These are phyloP conservation scores for Betula pendula DNA, from an alignment of 306 rosid genomes.

Conservation along the genomic window DNA sequence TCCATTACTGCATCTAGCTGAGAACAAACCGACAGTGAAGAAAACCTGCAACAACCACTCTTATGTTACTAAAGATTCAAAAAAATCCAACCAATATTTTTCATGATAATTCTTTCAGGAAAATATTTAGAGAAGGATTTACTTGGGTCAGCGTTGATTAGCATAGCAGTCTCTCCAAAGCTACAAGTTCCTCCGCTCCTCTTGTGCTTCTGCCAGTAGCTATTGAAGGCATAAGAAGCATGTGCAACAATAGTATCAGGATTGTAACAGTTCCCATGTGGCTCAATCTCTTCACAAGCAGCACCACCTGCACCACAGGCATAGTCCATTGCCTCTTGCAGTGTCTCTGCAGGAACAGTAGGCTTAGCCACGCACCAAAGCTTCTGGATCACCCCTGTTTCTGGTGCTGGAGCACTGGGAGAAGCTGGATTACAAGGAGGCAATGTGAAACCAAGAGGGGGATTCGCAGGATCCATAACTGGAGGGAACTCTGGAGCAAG, in stretches of 20 bases:
- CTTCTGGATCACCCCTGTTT: slow-evolving; percentile 40
- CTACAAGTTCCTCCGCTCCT: slow-evolving; percentile 79
- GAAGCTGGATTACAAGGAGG: slow-evolving; percentile 73
- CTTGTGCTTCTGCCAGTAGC: slow-evolving; percentile 96
- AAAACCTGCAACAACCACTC: slow-evolving; percentile 63
- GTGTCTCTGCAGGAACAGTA: slow-evolving; percentile 65
- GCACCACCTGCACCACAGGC: slow-evolving; percentile 95
- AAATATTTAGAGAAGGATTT: slow-evolving; percentile 17
- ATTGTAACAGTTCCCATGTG: slow-evolving; percentile 61
- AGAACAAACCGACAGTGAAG: slow-evolving; percentile 72
- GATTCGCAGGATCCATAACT: slow-evolving; percentile 48
- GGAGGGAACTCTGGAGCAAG: slow-evolving; percentile 54
- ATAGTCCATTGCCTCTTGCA: slow-evolving; percentile 77
- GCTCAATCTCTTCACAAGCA: slow-evolving; percentile 64
- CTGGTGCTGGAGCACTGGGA: slow-evolving; percentile 53
- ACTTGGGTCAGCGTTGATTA: slow-evolving; percentile 87
- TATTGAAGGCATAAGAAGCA: slow-evolving; percentile 89
- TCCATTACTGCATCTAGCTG: slow-evolving; percentile 34
- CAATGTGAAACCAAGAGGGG: slow-evolving; percentile 44
- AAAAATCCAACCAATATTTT: not conserved
- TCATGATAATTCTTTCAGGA: not conserved
- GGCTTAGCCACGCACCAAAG: slow-evolving; percentile 98
- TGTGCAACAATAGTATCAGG: slow-evolving; percentile 80
- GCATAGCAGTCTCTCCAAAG: slow-evolving; percentile 93
- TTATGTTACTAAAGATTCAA: slow-evolving; percentile 5